Conservation (phyloP, 345 rosid species). For the Clarkia xantiana region DNA sequence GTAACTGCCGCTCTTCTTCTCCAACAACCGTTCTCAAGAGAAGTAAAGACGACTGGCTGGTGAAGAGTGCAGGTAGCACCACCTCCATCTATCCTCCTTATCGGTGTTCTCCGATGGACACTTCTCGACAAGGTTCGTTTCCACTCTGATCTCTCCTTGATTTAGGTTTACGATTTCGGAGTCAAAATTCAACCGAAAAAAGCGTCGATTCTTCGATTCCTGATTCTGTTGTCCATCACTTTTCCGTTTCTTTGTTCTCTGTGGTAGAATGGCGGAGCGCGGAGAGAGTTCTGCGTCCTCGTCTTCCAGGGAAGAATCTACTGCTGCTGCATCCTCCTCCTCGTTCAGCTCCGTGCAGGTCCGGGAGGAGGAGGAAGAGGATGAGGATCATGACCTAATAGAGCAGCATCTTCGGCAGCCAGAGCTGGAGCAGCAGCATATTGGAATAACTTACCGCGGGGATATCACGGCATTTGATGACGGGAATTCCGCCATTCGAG, state of each 20-base stretch:
- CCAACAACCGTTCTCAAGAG: constrained; percentile 16
- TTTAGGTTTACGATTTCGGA: constrained; percentile 16
- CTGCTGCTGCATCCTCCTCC: constrained; percentile 3
- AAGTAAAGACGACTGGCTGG: constrained; percentile 20
- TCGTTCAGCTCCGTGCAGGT: constrained; percentile 18
- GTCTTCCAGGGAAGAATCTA: constrained; percentile 3
- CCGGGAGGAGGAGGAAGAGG: constrained; percentile 29
- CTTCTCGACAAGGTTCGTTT: constrained; percentile 4
- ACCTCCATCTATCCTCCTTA: constrained; percentile 5
- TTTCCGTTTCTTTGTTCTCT: neutral
- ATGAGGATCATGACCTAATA: constrained; percentile 13
- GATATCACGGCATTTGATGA: constrained; percentile 20
- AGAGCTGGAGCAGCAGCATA: constrained; percentile 37
- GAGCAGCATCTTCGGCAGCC: constrained; percentile 16
- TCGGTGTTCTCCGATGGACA: constrained; percentile 15
- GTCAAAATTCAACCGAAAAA: neutral
- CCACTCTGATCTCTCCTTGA: constrained; percentile 7
- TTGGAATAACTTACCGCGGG: constrained; percentile 21
- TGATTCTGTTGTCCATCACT: neutral
- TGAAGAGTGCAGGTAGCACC: constrained; percentile 4
- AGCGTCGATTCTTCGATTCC: neutral
- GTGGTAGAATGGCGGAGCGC: constrained; percentile 32
- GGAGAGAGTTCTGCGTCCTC: constrained; percentile 16
- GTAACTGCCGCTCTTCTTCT: too few species aligned
- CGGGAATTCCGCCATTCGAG: constrained; percentile 23